Evolutionary conservation across 2,329 filamentous ascomycete genomes (phyloP).

Genomic region (Chrysosporium queenslandicum): DNA sequence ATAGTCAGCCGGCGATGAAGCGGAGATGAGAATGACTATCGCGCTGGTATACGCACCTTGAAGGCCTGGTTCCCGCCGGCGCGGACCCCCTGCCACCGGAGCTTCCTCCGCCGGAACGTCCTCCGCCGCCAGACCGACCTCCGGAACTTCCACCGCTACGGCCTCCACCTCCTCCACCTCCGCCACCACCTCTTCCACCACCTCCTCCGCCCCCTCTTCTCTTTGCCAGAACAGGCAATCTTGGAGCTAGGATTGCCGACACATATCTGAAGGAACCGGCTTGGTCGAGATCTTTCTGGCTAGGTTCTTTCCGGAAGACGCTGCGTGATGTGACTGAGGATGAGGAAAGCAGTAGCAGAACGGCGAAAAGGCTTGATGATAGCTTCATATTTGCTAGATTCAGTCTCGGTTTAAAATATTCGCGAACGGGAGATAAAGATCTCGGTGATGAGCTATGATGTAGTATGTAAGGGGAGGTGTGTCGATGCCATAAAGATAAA

Average conservation of each 20-base stretch:
- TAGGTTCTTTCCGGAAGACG: slow-evolving; percentile 22
- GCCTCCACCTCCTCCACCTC: slow-evolving; percentile 19
- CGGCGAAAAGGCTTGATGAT: slow-evolving; percentile 18
- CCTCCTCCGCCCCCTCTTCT: slow-evolving; percentile 43
- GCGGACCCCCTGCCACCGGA: slow-evolving; percentile 15
- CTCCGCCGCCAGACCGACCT: slow-evolving; percentile 12
- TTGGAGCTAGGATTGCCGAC: slow-evolving; percentile 9
- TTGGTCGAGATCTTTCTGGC: slow-evolving; percentile 16
- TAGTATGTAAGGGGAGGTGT: too few relatives aligned
- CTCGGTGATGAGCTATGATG: too few relatives aligned
- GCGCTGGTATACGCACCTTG: neutral
- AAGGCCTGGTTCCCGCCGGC: neutral
- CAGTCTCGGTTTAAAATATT: too few relatives aligned
- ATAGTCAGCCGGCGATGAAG: neutral
- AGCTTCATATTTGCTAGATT: slow-evolving; percentile 33
- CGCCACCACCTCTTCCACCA: slow-evolving; percentile 30
- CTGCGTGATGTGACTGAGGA: slow-evolving; percentile 23
- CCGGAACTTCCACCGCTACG: slow-evolving; percentile 18
- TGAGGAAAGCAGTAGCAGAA: slow-evolving; percentile 25
- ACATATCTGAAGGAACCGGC: neutral
- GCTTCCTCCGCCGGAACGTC: slow-evolving; percentile 14
- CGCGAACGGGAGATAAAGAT: too few relatives aligned
- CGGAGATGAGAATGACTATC: neutral
- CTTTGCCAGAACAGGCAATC: slow-evolving; percentile 34
- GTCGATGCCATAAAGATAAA: too few relatives aligned